These are phyloP conservation scores for Phyllosticta capitalensis DNA, from an alignment of 2,329 filamentous ascomycete genomes.

Conservation along the genomic window DNA sequence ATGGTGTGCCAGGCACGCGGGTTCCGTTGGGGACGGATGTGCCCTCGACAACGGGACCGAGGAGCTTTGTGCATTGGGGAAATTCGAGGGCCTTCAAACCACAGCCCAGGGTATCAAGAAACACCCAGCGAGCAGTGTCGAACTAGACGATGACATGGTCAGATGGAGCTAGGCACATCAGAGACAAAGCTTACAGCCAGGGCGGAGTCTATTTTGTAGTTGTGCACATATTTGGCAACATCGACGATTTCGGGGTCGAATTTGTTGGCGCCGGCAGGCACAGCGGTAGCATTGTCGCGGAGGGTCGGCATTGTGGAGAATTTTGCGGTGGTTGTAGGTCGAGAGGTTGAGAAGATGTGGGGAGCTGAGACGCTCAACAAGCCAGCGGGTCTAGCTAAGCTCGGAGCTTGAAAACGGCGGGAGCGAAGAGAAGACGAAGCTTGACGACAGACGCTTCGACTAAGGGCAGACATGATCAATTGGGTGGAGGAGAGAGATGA, in stretches of 20 bases:
- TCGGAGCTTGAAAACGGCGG: conserved; percentile 21
- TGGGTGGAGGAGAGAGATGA: background rate
- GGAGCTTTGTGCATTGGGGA: conserved; percentile 89
- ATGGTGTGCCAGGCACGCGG: conserved; percentile 82
- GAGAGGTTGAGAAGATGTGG: background rate
- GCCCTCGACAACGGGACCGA: conserved; percentile 84
- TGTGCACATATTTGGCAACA: conserved; percentile 91
- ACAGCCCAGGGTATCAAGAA: conserved; percentile 93
- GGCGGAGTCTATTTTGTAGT: conserved; percentile 81
- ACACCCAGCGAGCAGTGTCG: conserved; percentile 92
- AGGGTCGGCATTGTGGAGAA: conserved; percentile 11
- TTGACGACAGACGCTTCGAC: conserved; percentile 31
- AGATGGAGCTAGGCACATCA: background rate
- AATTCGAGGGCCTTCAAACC: conserved; percentile 92
- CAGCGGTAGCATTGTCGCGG: conserved; percentile 13
- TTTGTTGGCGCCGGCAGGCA: conserved; percentile 31
- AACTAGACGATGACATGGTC: conserved; percentile 46
- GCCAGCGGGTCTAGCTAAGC: conserved; percentile 8
- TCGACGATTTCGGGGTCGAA: conserved; percentile 93
- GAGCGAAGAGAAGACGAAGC: conserved; percentile 29
- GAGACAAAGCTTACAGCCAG: conserved; percentile 61
- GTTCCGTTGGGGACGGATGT: conserved; percentile 87
- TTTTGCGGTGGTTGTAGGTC: background rate
- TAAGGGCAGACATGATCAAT: conserved; percentile 32
- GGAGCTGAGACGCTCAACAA: background rate